Evolutionary conservation across 805 yeast genomes (phyloP), one percentile per base, ranked within the genome.

Genomic region (Alloascoidea hylecoeti): DNA sequence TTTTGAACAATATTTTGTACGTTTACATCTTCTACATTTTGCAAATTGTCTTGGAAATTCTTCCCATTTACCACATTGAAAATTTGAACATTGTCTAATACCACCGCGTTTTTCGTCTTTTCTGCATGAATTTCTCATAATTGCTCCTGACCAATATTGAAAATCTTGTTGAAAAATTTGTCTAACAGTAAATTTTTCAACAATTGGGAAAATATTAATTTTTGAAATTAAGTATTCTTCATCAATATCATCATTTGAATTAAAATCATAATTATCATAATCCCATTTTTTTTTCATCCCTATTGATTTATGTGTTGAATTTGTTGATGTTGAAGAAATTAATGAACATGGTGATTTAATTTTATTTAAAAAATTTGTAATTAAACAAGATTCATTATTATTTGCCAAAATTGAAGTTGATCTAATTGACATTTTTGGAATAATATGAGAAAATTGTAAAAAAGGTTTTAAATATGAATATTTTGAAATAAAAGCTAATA

Each of bases 141-240:
- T 85, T n/a, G 89, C 95, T 3, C 95, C 92, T 2, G 96, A 84
- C 98, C 98, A 89, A 57, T 88, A 86, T 47, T 81, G 78, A 65
- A 86, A 75, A 47, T 88, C 96, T 34, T 78, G 72, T 3, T 84
- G 74, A 46, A 79, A 72, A 35, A 66, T 60, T 38, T 70, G 64
- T 39, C 68, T 67, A 15, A 73, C 70, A 0, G 97, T 89, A 53
- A 84, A 89, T 55, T 82, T 77, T 56, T 89, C 98, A 30, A 89
- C 96, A 46, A 89, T 59, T 5, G 95, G 95, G 60, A 92, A 89
- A 17, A 89, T 60, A 53, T 89, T 85, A 18, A 61, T 41, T 2
- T 44, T 37, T 30, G 68, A 68, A 14, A 64, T 61, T 37, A 56
- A 55, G 41, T 60, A 60, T 43, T 75, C 72, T 33, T 62, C 64